Percentiles rank a stretch among this genome's conserved stretches.
phyloP scores from a whole-genome alignment of 345 rosid species.

The Gossypium thurberi region DNA sequence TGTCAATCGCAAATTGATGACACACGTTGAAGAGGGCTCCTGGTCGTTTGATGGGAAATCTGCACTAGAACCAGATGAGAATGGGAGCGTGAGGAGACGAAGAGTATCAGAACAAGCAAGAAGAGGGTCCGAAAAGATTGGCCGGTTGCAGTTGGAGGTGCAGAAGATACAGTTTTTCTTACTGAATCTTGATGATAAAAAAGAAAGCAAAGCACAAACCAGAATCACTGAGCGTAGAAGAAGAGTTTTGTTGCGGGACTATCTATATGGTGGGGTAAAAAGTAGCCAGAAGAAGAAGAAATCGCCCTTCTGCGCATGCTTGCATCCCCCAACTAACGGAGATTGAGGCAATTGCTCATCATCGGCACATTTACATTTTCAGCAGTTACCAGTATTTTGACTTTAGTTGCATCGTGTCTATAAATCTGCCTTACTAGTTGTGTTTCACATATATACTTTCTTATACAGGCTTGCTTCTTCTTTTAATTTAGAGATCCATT shows the following conservation, averaged over 20 bases:
- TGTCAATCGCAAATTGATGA: slow-evolving; percentile 47
- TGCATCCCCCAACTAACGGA: slow-evolving; percentile 59
- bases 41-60: slow-evolving; percentile 40
- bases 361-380: background rate
- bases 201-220: slow-evolving; percentile 43
- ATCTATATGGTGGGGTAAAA: slow-evolving; percentile 59
- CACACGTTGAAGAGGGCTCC: slow-evolving; percentile 44
- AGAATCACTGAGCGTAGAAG: slow-evolving; percentile 41
- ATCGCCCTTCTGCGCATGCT: slow-evolving; percentile 63
- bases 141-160: slow-evolving; percentile 81
- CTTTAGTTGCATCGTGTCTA: slow-evolving; percentile 23
- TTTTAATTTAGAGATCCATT: slow-evolving; percentile 16
- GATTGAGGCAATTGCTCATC: slow-evolving; percentile 30
- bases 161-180: slow-evolving; percentile 77
- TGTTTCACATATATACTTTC: slow-evolving; percentile 5
- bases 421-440: slow-evolving; percentile 16
- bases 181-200: slow-evolving; percentile 61
- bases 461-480: slow-evolving; percentile 16
- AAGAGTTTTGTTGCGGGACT: slow-evolving; percentile 74
- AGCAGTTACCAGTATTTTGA: slow-evolving; percentile 6
- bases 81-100: slow-evolving; percentile 35
- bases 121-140: slow-evolving; percentile 78
- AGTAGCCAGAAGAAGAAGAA: slow-evolving; percentile 42
- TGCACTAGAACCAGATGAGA: slow-evolving; percentile 37
- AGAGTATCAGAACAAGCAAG: slow-evolving; percentile 68